These are phyloP conservation scores for Phialophora tarda DNA, from an alignment of 2,329 filamentous ascomycete species.

Conservation along the genomic window DNA sequence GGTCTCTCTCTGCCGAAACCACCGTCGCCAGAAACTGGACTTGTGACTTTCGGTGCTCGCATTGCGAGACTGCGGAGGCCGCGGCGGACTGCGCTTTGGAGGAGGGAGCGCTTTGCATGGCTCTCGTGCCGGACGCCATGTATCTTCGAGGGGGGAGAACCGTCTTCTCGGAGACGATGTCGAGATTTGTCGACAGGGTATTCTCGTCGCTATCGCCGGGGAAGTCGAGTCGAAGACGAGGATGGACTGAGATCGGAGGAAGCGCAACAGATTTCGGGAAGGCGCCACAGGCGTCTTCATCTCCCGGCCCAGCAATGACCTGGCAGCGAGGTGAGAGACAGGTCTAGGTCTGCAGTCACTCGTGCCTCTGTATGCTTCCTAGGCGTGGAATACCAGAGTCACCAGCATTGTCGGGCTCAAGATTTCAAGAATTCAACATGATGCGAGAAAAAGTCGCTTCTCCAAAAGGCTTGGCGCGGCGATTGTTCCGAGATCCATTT, in stretches of 20 bases:
- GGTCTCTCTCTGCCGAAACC: slow-evolving; percentile 31
- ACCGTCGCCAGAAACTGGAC: slow-evolving; percentile 33
- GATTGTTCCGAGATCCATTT: not conserved
- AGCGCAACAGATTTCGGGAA: slow-evolving; percentile 68
- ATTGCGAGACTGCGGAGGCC: slow-evolving; percentile 30
- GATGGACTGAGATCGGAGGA: slow-evolving; percentile 73
- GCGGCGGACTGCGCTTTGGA: slow-evolving; percentile 27
- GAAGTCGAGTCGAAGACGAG: slow-evolving; percentile 43
- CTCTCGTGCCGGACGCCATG: slow-evolving; percentile 34
- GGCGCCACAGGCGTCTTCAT: slow-evolving; percentile 47
- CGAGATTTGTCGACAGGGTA: slow-evolving; percentile 35
- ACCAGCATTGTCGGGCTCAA: not conserved
- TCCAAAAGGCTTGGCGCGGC: slow-evolving; percentile 3
- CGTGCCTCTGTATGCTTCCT: not conserved
- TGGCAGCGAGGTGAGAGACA: not conserved
- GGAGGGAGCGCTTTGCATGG: slow-evolving; percentile 36
- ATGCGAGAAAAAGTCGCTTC: slow-evolving; percentile 7
- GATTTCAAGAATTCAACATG: not conserved
- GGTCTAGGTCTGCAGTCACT: not conserved
- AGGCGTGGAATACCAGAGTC: not conserved
- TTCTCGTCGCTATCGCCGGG: slow-evolving; percentile 1
- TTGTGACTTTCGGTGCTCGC: slow-evolving; percentile 34
- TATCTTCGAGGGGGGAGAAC: slow-evolving; percentile 26
- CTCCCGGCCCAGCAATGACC: slow-evolving; percentile 18
- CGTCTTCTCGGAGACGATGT: slow-evolving; percentile 22